phyloP scores from a whole-genome alignment of 108 stramenopile species.

The Nitzschia sp. region DNA sequence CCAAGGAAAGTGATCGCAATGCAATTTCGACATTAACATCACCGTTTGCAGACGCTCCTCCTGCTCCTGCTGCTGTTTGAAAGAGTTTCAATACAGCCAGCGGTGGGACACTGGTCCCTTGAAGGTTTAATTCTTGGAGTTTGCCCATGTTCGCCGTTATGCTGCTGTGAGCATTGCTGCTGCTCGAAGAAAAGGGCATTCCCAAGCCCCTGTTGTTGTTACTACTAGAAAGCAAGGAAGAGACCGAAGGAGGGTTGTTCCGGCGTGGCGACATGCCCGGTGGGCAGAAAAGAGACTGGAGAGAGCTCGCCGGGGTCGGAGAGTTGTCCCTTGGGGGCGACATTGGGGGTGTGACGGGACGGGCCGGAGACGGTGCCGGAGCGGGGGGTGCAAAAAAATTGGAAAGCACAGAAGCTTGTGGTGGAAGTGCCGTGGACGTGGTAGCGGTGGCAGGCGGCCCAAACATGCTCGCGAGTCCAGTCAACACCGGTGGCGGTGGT shows the following conservation, averaged over 20 bases:
- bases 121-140: constrained; percentile 1
- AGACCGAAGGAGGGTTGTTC: not conserved
- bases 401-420: not conserved
- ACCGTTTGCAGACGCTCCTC: no score
- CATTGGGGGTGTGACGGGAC: not conserved
- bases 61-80: not conserved
- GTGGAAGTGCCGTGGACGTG: not conserved
- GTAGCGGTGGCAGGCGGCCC: not conserved
- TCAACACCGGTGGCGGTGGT: not conserved
- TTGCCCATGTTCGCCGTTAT: not conserved
- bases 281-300: constrained; percentile 26
- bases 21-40: not conserved
- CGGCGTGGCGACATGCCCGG: constrained; percentile 23
- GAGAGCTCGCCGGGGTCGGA: not conserved
- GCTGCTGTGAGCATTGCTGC: no score
- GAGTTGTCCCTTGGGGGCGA: not conserved
- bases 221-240: not conserved
- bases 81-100: not conserved
- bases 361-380: not conserved
- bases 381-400: not conserved
- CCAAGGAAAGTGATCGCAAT: not conserved
- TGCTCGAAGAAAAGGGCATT: not conserved
- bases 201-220: not conserved
- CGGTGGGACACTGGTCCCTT: constrained; percentile 1
- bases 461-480: not conserved